Percentiles rank a stretch among this genome's conserved stretches.
phyloP scores from a whole-genome alignment of 225 moss, liverwort and hornwort genomes.

The Physcomitrium patens region DNA sequence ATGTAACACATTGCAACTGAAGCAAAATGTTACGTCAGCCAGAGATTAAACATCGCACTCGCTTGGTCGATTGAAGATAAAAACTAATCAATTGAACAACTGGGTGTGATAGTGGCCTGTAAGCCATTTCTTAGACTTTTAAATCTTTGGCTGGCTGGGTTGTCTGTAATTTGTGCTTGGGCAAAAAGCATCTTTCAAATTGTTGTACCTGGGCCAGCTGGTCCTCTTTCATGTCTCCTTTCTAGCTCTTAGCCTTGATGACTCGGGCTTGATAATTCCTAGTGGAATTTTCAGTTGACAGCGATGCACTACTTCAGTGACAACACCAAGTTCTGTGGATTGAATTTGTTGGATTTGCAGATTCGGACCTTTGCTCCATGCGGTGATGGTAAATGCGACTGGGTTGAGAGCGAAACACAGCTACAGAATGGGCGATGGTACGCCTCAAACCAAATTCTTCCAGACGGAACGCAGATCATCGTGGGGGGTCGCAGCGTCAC shows the following conservation, averaged over 20 bases:
- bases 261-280: no score
- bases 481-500: conserved; percentile 50
- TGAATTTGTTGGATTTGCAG: conserved; percentile 21
- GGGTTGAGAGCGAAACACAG: conserved; percentile 59
- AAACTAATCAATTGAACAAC: no score
- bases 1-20: background rate
- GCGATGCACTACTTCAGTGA: conserved; percentile 29
- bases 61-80: background rate
- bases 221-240: conserved; percentile 8
- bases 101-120: no score
- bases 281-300: background rate
- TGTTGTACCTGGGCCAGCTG: conserved; percentile 21
- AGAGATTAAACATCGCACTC: conserved; percentile 1
- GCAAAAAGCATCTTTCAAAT: background rate
- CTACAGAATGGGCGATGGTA: conserved; percentile 78
- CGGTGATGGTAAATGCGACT: conserved; percentile 65
- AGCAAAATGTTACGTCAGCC: background rate
- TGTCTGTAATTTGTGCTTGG: no score
- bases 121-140: no score
- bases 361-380: conserved; percentile 45
- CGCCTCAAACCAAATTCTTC: conserved; percentile 67
- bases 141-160: no score
- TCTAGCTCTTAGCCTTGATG: background rate
- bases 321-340: background rate
- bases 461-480: conserved; percentile 56